These are phyloP conservation scores for Kluyveromyces aestuarii DNA, from an alignment of 805 yeast genomes.

Conservation along the genomic window DNA sequence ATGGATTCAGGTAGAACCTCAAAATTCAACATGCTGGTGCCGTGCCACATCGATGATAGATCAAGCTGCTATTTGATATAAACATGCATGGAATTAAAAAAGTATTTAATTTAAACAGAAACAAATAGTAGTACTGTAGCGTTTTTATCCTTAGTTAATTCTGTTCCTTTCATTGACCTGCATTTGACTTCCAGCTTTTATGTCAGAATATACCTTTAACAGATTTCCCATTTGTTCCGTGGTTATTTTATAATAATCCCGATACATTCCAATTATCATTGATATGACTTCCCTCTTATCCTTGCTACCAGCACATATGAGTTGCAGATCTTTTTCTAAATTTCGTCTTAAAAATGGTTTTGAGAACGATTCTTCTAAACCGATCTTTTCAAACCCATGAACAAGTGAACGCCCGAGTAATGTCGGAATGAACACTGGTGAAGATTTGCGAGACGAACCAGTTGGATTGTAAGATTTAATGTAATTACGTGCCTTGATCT, in stretches of 20 bases:
- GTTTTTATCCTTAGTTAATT: neutral
- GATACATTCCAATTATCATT: slow-evolving; percentile 48
- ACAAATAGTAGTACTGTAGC: neutral
- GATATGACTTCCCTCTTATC: slow-evolving; percentile 44
- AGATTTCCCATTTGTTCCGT: slow-evolving; percentile 19
- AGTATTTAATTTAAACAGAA: neutral
- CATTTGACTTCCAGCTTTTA: slow-evolving; percentile 10
- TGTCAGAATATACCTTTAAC: slow-evolving; percentile 22
- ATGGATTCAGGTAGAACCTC: slow-evolving; percentile 61
- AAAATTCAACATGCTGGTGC: slow-evolving; percentile 64
- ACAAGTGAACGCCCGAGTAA: slow-evolving; percentile 78
- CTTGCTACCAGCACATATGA: slow-evolving; percentile 57
- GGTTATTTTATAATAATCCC: slow-evolving; percentile 35
- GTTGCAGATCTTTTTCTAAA: slow-evolving; percentile 57
- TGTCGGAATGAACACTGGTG: slow-evolving; percentile 53
- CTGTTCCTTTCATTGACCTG: neutral
- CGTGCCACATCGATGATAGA: slow-evolving; percentile 22
- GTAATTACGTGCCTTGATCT: slow-evolving; percentile 60
- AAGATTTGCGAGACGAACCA: neutral
- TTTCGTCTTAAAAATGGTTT: slow-evolving; percentile 81
- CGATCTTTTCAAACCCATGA: slow-evolving; percentile 77
- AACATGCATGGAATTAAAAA: neutral
- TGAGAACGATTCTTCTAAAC: slow-evolving; percentile 65
- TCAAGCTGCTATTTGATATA: neutral
- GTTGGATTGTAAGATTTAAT: slow-evolving; percentile 35